Evolutionary conservation across 2,329 filamentous ascomycete genomes (phyloP), one percentile per base, ranked within the genome.

Genomic region (Atkinsonella texensis): DNA sequence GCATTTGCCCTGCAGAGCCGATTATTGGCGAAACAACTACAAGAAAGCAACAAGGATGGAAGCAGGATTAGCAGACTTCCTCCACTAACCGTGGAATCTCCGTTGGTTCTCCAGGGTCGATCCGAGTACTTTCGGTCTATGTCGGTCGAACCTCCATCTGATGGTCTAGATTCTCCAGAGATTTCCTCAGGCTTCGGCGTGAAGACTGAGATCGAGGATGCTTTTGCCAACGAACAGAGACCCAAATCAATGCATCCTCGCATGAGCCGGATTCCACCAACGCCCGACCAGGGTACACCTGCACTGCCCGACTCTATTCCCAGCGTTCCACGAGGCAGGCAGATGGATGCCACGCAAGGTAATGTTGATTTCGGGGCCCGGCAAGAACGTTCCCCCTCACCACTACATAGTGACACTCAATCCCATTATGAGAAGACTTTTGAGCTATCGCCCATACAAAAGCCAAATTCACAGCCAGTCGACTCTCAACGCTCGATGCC

Each of bases 1-100:
- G 91, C 91, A 46, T 94, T 98, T 65, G 91, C 91, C 20, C 77
- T 91, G 55, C 91, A 97, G 64, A 94, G 90, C 60, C 84, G 91
- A 53, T 72, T 94, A 60, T 78, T 98, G 49, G 89, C 89, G 40
- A 87, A 82, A 69, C 86, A 95, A 68, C 80, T 98, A 55, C 85
- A 95, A 66, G 84, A 93, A 59, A 84, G 80, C 56, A 79, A 81
- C 62, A 83, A 80, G 62, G 79, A 80, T 55, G 89, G 87, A 48
- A 81, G 83, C 57, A 81, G 90, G 53, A 79, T 96, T 69, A 96
- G 90, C 69, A 80, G 91, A 42, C 72, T 97, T 43, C 88, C 90
- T 3, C 89, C 89, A 7, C 74, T 90, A 53, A 88, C 87, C 18
- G 85, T 89, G 39, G 85, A 87, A 54, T 89, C 89, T 60, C 89